Percentiles rank a stretch among this genome's conserved stretches.
Evolutionary conservation across 208 protist genomes (phyloP).

Genomic region (Leishmania tarentolae): DNA sequence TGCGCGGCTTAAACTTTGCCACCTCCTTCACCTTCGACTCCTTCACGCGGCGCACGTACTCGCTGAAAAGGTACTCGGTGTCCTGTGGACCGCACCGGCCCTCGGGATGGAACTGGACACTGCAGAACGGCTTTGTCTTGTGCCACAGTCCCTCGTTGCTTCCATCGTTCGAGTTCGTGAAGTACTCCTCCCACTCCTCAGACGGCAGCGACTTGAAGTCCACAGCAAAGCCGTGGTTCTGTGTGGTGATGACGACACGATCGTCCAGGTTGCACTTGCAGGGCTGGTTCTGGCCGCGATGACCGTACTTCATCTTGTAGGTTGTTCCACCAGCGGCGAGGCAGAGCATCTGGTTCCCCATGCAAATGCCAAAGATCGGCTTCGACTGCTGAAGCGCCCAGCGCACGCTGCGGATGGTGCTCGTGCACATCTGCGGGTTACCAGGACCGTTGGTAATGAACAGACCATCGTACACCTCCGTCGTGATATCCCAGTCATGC

Average conservation of each 20-base stretch:
- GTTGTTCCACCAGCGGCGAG: constrained; percentile 93
- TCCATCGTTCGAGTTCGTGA: constrained; percentile 97
- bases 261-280: constrained; percentile 85
- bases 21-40: constrained; percentile 70
- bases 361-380: constrained; percentile 99
- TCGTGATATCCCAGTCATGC: constrained; percentile 96
- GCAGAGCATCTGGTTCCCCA: constrained; percentile 98
- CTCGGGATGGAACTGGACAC: constrained; percentile 98
- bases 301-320: constrained; percentile 99
- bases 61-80: constrained; percentile 98
- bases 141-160: constrained; percentile 98
- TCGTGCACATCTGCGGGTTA: constrained; percentile 87
- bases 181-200: constrained; percentile 95
- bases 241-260: constrained; percentile 96
- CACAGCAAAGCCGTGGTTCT: constrained; percentile 99
- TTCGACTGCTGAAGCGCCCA: constrained; percentile 88
- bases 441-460: constrained; percentile 97
- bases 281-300: constrained; percentile 99
- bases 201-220: constrained; percentile 91
- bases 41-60: constrained; percentile 92
- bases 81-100: constrained; percentile 96
- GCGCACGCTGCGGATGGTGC: constrained; percentile 94
- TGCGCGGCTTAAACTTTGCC: constrained; percentile 79
- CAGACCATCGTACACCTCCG: constrained; percentile 95
- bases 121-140: constrained; percentile 95